phyloP scores from a whole-genome alignment of 371 early-diverging fungal species.

The Dipsacomyces acuminosporus region DNA sequence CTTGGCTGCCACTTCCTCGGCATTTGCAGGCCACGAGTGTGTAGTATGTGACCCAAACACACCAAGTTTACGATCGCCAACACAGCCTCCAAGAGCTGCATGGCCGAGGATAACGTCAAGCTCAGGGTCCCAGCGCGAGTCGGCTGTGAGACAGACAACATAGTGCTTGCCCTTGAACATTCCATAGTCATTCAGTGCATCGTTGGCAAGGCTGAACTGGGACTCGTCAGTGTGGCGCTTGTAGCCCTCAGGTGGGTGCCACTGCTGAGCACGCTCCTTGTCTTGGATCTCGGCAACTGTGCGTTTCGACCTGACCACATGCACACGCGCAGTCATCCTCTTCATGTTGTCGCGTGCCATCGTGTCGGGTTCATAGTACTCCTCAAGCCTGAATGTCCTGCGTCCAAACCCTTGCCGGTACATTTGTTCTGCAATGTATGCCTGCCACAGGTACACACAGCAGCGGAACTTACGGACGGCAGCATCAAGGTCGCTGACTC shows the following conservation, averaged over 20 bases:
- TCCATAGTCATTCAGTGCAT: slow-evolving; percentile 49
- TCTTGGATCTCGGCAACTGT: slow-evolving; percentile 56
- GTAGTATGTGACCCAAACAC: slow-evolving; percentile 65
- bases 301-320: slow-evolving; percentile 51
- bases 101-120: slow-evolving; percentile 54
- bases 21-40: slow-evolving; percentile 59
- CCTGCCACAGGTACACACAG: slow-evolving; percentile 70
- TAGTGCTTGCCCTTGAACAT: slow-evolving; percentile 48
- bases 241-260: slow-evolving; percentile 44
- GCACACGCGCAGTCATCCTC: slow-evolving; percentile 56
- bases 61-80: slow-evolving; percentile 51
- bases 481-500: slow-evolving; percentile 50
- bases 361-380: slow-evolving; percentile 53
- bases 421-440: slow-evolving; percentile 67
- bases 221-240: slow-evolving; percentile 37
- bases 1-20: slow-evolving; percentile 56
- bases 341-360: slow-evolving; percentile 47
- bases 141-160: slow-evolving; percentile 55
- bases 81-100: slow-evolving; percentile 63
- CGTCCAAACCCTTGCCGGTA: slow-evolving; percentile 57
- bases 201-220: slow-evolving; percentile 51
- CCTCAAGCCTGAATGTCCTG: slow-evolving; percentile 65
- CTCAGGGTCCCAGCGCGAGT: slow-evolving; percentile 57
- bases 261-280: slow-evolving; percentile 57
- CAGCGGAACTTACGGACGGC: slow-evolving; percentile 56